Evolutionary conservation across 2,329 filamentous ascomycete genomes (phyloP), one percentile per base, ranked within the genome.

Genomic region (Aureobasidium sp.): DNA sequence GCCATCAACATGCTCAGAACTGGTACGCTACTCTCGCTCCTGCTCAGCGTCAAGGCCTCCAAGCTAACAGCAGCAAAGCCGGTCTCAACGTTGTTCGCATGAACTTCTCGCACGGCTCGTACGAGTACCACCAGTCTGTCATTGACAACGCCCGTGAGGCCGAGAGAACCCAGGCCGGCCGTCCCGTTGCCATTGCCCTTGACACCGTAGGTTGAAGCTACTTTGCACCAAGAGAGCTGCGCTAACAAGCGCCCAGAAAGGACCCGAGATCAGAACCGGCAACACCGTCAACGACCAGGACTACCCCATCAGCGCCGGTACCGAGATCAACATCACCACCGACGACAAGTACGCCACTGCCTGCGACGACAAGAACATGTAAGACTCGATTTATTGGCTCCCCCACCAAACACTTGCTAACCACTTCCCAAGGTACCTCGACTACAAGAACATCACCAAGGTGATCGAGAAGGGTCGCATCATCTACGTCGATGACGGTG

Each of bases 371-470:
- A 84, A 92, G 79, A 95, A 96, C 82, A 95, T 99, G 94, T 95
- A 78, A 77, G 87, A 75, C 4, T 7, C 40, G 37, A 27, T 42
- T 13, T 29, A n/a, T 43, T 33, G 21, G 15, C 29, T 37, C 7
- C 1, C 19, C 11, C 7, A 10, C 10, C 43, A n/a, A 9, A 3
- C 25, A 38, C 29, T 2, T 31, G 21, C 37, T 49, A 29, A 43
- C 17, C 31, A 42, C 25, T 27, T n/a, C n/a, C 27, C 49, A 50
- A 93, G 89, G 86, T 96, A 91, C 73, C 88, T 97, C 71, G 93
- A 97, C 81, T 97, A 99, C 84, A 95, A 95, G 86, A 99, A 99
- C 83, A 97, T 99, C 78, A 96, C 93, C 78, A 96, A 95, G 81
- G 94, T 99, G 69, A 97, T 99, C 72, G 78, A 89, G 74, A 81